Conservation (phyloP, 495 filamentous ascomycete genomes). For the Daldinia caldariorum region DNA sequence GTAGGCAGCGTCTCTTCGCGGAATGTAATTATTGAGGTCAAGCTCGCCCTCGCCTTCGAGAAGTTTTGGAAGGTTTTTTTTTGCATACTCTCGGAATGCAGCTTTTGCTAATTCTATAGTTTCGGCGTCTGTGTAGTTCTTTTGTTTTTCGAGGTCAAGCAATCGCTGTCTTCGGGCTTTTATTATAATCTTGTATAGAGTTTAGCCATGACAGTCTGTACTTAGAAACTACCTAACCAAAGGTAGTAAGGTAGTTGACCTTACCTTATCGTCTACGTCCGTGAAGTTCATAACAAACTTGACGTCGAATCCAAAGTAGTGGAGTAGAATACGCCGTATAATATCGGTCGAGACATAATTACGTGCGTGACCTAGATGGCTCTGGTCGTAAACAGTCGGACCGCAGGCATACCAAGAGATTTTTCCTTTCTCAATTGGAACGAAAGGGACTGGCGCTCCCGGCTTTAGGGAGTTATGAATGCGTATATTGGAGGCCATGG, state of each 20-base stretch:
- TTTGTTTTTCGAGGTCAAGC: constrained; percentile 66
- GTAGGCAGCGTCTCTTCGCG: constrained; percentile 69
- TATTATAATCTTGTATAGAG: constrained; percentile 74
- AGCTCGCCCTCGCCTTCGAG: constrained; percentile 54
- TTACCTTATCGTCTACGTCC: constrained; percentile 87
- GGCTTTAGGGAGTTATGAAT: constrained; percentile 83
- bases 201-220: constrained; percentile 62
- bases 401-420: constrained; percentile 92
- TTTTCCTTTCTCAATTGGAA: constrained; percentile 77
- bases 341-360: constrained; percentile 98
- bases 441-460: constrained; percentile 75
- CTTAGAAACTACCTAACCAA: not conserved
- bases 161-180: constrained; percentile 81
- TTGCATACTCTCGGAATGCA: constrained; percentile 77
- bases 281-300: constrained; percentile 97
- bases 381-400: constrained; percentile 91
- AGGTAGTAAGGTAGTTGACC: not conserved
- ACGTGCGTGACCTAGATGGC: constrained; percentile 88
- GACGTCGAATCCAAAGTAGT: constrained; percentile 88
- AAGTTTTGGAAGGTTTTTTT: constrained; percentile 78
- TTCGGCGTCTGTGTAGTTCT: constrained; percentile 55
- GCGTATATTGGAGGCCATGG: constrained; percentile 61
- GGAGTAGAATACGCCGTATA: constrained; percentile 81
- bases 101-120: constrained; percentile 63
- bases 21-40: constrained; percentile 63